phyloP scores from a whole-genome alignment of 2,329 filamentous ascomycete genomes.

The Fusarium beomiforme region DNA sequence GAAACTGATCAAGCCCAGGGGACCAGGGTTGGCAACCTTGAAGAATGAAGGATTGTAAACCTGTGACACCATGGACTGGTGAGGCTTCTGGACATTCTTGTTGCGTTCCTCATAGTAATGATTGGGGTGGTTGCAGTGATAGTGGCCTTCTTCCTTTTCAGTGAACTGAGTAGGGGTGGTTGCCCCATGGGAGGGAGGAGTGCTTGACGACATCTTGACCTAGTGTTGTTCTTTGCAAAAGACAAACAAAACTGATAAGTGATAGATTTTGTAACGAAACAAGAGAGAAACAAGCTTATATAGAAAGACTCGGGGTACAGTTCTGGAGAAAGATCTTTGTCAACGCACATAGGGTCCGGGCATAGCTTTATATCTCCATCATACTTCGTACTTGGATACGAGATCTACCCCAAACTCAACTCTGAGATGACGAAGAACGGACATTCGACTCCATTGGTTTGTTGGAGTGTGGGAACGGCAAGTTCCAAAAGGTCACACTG shows the following conservation, averaged over 20 bases:
- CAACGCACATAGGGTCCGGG: conserved; percentile 10
- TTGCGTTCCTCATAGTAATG: conserved; percentile 24
- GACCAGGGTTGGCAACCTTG: conserved; percentile 68
- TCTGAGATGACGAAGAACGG: conserved; percentile 18
- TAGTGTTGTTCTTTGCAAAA: not conserved
- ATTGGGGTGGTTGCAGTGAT: conserved; percentile 25
- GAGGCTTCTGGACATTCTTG: conserved; percentile 32
- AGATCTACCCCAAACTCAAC: conserved; percentile 25
- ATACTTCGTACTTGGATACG: not conserved
- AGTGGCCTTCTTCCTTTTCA: conserved; percentile 34
- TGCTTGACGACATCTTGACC: conserved; percentile 33
- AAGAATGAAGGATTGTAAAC: conserved; percentile 47
- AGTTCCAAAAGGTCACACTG: not conserved
- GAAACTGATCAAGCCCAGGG: conserved; percentile 70
- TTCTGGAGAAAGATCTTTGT: conserved; percentile 4
- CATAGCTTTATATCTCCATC: conserved; percentile 22
- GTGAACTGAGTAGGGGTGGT: conserved; percentile 41
- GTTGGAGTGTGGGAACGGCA: conserved; percentile 11
- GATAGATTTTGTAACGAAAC: not conserved
- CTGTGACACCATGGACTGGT: conserved; percentile 50
- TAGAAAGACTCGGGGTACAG: not conserved
- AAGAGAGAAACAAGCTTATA: not conserved
- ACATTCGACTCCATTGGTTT: conserved; percentile 10
- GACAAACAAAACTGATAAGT: not conserved
- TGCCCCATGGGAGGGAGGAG: conserved; percentile 35